Conservation (phyloP, 352 stramenopile genomes). For the Pythium rishiriense region DNA sequence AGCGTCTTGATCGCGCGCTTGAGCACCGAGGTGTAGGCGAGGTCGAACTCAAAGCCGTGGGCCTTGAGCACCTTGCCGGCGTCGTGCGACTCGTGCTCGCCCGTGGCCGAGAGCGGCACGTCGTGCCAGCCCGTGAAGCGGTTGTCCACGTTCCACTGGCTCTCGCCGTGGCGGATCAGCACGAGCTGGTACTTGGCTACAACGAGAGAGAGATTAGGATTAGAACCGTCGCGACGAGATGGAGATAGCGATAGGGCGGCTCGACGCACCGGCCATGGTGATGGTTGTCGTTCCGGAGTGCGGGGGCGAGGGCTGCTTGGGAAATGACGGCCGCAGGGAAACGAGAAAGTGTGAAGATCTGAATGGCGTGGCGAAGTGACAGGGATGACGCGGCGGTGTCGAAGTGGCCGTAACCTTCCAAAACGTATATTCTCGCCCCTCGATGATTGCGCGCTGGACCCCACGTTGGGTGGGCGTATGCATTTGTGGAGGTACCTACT, state of each 20-base stretch:
- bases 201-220: neutral
- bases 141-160: constrained; percentile 98
- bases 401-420: constrained; percentile 17
- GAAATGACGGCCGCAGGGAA: constrained; percentile 14
- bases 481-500: neutral
- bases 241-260: neutral
- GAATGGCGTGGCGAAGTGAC: constrained; percentile 13
- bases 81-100: constrained; percentile 92
- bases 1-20: constrained; percentile 98
- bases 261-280: constrained; percentile 19
- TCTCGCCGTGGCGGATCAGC: constrained; percentile 95
- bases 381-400: constrained; percentile 29
- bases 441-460: neutral
- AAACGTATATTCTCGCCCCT: neutral
- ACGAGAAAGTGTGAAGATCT: neutral
- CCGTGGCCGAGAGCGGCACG: constrained; percentile 89
- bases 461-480: neutral
- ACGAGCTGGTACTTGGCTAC: constrained; percentile 88
- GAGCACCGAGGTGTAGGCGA: constrained; percentile 96
- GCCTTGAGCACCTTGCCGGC: constrained; percentile 94
- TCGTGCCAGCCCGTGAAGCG: constrained; percentile 99
- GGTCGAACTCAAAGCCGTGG: constrained; percentile 92
- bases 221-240: neutral
- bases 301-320: constrained; percentile 5
- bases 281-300: neutral